Evolutionary conservation across 805 yeast genomes (phyloP).

Genomic region (Jamesozyma lodderae): DNA sequence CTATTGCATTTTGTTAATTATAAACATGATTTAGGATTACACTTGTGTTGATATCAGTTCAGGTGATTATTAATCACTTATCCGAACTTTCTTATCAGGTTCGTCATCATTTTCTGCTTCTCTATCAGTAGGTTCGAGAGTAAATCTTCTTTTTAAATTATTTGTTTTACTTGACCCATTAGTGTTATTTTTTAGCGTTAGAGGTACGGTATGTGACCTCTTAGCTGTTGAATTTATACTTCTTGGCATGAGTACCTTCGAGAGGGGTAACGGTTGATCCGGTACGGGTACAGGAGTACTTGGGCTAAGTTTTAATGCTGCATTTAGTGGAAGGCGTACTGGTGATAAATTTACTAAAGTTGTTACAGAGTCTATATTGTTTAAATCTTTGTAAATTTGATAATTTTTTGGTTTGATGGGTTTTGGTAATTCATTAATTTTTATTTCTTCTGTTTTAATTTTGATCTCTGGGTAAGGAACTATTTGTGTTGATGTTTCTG

Average conservation of each 20-base stretch:
- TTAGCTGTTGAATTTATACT: conserved; percentile 19
- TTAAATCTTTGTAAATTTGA: conserved; percentile 8
- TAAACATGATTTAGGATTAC: too few species aligned
- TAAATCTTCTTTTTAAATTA: conserved; percentile 19
- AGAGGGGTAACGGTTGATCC: conserved; percentile 21
- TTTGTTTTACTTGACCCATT: conserved; percentile 5
- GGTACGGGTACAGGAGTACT: conserved; percentile 25
- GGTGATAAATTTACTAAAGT: conserved; percentile 3
- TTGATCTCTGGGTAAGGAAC: conserved; percentile 2
- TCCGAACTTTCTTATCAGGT: background rate
- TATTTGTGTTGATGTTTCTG: background rate
- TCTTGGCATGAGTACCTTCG: conserved; percentile 21
- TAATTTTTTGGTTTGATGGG: conserved; percentile 11
- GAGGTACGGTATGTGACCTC: conserved; percentile 11
- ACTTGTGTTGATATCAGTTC: too few species aligned
- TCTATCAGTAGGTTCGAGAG: conserved; percentile 7
- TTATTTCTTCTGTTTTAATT: background rate
- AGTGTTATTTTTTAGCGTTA: conserved; percentile 2
- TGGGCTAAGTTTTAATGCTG: conserved; percentile 9
- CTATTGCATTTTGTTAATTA: conserved; percentile 1
- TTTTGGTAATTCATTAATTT: conserved; percentile 8
- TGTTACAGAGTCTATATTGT: background rate
- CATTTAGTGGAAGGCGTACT: conserved; percentile 1
- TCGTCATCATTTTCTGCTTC: background rate
- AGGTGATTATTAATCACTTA: too few species aligned